phyloP scores from a whole-genome alignment of 176 grass and related monocot species.

The Oryza meridionalis region DNA sequence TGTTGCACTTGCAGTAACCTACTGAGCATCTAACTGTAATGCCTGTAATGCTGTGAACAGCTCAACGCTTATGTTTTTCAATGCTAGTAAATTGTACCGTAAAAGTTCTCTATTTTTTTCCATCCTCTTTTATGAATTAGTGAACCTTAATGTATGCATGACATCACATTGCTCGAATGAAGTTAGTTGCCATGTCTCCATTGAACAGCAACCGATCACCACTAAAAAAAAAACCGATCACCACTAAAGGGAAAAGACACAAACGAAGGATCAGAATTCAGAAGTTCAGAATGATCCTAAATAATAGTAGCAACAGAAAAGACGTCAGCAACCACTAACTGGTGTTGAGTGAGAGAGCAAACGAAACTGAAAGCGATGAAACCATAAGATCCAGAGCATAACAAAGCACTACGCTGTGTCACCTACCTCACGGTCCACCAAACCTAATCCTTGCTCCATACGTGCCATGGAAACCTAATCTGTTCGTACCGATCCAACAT shows the following conservation, averaged over 20 bases:
- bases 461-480: constrained; percentile 11
- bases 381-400: neutral
- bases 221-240: neutral
- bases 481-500: neutral
- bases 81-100: too few species aligned
- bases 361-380: neutral
- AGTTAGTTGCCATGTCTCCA: constrained; percentile 25
- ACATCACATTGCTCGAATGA: neutral
- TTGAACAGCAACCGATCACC: neutral
- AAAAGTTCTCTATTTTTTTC: neutral
- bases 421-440: constrained; percentile 1
- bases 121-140: neutral
- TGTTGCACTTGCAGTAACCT: too few species aligned
- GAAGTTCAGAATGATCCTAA: neutral
- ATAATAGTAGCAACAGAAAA: neutral
- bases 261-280: neutral
- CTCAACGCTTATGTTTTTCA: neutral
- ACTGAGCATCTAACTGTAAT: neutral
- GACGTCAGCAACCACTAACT: neutral
- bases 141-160: neutral
- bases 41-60: neutral
- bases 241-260: neutral
- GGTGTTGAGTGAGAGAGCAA: neutral
- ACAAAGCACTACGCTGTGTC: neutral
- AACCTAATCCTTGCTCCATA: neutral